Evolutionary conservation across 2,329 filamentous ascomycete species (phyloP).

Genomic region (Phyllosticta citriasiana): DNA sequence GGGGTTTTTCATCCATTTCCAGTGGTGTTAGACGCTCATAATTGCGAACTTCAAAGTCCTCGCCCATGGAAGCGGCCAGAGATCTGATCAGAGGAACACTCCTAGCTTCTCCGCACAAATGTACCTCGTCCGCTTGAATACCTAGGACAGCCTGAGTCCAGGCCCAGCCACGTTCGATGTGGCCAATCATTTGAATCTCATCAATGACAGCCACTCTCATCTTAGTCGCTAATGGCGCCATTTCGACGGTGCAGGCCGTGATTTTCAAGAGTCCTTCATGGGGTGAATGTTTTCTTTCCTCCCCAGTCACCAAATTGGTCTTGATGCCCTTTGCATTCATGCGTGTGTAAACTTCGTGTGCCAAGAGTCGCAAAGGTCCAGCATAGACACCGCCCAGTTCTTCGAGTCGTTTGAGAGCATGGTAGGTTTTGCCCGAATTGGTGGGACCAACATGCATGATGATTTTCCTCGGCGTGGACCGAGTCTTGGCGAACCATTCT

Average conservation of each 20-base stretch:
- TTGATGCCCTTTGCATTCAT: constrained; percentile 66
- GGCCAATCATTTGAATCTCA: constrained; percentile 95
- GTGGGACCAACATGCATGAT: constrained; percentile 94
- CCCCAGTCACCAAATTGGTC: constrained; percentile 80
- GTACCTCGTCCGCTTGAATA: constrained; percentile 76
- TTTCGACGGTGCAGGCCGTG: constrained; percentile 87
- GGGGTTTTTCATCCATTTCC: constrained; percentile 51
- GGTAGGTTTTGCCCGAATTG: constrained; percentile 97
- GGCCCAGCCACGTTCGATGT: constrained; percentile 72
- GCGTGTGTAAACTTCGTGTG: constrained; percentile 89
- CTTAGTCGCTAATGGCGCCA: constrained; percentile 54
- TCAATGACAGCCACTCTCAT: constrained; percentile 91
- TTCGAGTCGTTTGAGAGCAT: constrained; percentile 78
- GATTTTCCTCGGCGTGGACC: constrained; percentile 68
- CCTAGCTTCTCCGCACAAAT: constrained; percentile 85
- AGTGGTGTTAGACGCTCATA: constrained; percentile 80
- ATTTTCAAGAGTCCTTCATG: constrained; percentile 35
- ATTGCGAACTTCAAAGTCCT: constrained; percentile 68
- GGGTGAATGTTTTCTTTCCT: constrained; percentile 64
- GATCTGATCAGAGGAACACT: constrained; percentile 69
- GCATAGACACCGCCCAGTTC: constrained; percentile 75
- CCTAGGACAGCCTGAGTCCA: constrained; percentile 91
- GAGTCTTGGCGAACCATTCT: constrained; percentile 85
- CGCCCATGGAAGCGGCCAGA: constrained; percentile 68
- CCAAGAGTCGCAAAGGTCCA: constrained; percentile 76